Conservation (phyloP, 495 filamentous ascomycete genomes). For the Talaromyces nanjingensis region DNA sequence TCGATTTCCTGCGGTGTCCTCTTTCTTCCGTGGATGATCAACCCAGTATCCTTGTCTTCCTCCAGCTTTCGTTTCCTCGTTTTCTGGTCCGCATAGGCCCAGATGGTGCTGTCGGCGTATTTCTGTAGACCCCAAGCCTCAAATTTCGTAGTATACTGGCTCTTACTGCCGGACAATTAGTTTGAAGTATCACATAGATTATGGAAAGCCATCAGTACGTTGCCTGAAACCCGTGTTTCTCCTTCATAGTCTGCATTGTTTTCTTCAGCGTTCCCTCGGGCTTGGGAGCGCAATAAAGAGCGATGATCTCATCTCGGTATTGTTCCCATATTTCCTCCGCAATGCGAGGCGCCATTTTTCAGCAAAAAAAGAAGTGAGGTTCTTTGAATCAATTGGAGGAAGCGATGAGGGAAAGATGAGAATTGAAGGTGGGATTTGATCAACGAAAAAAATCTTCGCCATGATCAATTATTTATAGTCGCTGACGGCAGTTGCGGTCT, state of each 20-base stretch:
- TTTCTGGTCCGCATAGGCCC: not conserved
- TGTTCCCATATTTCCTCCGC: conserved; percentile 2
- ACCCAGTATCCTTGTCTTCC: not conserved
- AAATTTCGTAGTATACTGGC: conserved; percentile 6
- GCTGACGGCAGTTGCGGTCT: not conserved
- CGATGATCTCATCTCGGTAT: not conserved
- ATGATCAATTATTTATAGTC: too few species aligned
- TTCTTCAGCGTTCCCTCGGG: conserved; percentile 2
- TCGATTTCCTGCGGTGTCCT: not conserved
- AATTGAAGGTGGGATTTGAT: too few species aligned
- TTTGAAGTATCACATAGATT: not conserved
- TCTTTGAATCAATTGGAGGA: too few species aligned
- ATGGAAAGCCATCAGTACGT: not conserved
- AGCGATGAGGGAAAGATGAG: too few species aligned
- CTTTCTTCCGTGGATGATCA: not conserved
- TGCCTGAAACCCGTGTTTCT: conserved; percentile 2
- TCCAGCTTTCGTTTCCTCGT: not conserved
- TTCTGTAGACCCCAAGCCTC: conserved; percentile 2
- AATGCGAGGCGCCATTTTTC: conserved; percentile 3
- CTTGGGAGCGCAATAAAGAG: not conserved
- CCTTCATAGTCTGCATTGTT: conserved; percentile 3
- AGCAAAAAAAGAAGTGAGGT: too few species aligned
- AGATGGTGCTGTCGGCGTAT: not conserved
- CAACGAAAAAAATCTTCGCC: too few species aligned
- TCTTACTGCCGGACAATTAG: not conserved